phyloP scores from a whole-genome alignment of 495 filamentous ascomycete genomes.

The Daldinia loculata region DNA sequence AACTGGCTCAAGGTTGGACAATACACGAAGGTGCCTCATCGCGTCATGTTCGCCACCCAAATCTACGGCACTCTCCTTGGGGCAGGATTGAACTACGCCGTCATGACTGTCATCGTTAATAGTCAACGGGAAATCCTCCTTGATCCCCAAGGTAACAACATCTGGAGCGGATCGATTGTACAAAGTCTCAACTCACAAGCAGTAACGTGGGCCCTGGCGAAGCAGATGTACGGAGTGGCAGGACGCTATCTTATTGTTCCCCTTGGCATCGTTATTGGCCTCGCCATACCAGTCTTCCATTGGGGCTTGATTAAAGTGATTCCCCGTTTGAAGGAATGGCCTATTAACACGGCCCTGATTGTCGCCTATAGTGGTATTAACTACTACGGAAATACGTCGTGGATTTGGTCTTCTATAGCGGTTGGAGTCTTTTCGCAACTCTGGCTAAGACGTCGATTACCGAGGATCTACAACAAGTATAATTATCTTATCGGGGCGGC shows the following conservation, averaged over 20 bases:
- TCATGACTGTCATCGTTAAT: conserved; percentile 52
- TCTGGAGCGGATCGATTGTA: conserved; percentile 48
- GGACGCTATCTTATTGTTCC: conserved; percentile 56
- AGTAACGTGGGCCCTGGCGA: conserved; percentile 54
- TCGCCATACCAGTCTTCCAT: conserved; percentile 51
- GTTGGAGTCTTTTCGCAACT: conserved; percentile 60
- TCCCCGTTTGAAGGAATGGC: conserved; percentile 41
- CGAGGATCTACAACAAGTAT: conserved; percentile 64
- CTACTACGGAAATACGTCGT: conserved; percentile 54
- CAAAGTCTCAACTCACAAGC: conserved; percentile 55
- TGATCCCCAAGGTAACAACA: conserved; percentile 48
- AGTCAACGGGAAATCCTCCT: conserved; percentile 45
- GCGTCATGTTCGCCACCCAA: conserved; percentile 52
- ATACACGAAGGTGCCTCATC: conserved; percentile 58
- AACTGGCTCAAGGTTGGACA: conserved; percentile 51
- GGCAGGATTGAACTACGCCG: conserved; percentile 53
- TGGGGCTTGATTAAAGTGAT: conserved; percentile 52
- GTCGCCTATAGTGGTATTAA: conserved; percentile 56
- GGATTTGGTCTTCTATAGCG: conserved; percentile 50
- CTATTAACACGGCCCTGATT: conserved; percentile 54
- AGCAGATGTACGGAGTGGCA: conserved; percentile 50
- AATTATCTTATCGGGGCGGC: conserved; percentile 65
- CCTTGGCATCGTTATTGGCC: conserved; percentile 56
- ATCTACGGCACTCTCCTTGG: conserved; percentile 55
- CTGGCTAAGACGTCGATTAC: conserved; percentile 60